Percentiles rank a stretch among this genome's conserved stretches.
Evolutionary conservation across 768 basidiomycete species (phyloP).

Genomic region (Tricholoma bakamatsutake): DNA sequence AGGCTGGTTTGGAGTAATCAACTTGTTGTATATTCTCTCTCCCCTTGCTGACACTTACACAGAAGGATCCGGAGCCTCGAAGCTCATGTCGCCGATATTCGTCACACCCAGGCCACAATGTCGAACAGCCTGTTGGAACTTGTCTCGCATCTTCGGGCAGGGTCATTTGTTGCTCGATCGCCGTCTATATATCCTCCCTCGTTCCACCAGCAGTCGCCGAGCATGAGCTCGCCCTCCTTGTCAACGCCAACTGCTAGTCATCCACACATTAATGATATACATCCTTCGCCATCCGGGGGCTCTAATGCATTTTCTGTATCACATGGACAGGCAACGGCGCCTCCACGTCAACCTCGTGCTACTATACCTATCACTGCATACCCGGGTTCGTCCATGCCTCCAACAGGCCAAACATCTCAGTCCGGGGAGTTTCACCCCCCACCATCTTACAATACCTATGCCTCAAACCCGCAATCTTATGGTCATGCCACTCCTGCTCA

Average conservation of each 20-base stretch:
- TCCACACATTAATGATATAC: conserved; percentile 33
- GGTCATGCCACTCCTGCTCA: conserved; percentile 29
- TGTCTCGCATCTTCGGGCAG: conserved; percentile 66
- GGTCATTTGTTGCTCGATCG: conserved; percentile 48
- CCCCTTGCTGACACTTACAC: conserved; percentile 14
- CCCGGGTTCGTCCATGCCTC: conserved; percentile 28
- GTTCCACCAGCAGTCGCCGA: conserved; percentile 62
- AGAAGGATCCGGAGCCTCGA: conserved; percentile 92
- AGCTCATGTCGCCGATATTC: conserved; percentile 78
- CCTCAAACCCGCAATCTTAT: conserved; percentile 30
- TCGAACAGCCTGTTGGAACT: conserved; percentile 79
- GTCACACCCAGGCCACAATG: conserved; percentile 65
- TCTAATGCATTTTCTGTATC: conserved; percentile 23
- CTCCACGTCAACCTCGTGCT: conserved; percentile 10
- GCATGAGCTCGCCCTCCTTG: conserved; percentile 51
- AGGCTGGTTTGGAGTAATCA: conserved; percentile 83
- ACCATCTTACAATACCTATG: conserved; percentile 39
- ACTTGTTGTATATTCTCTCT: conserved; percentile 1
- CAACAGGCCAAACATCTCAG: conserved; percentile 26
- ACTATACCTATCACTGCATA: conserved; percentile 27
- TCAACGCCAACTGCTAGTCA: conserved; percentile 43
- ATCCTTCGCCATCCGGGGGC: conserved; percentile 33
- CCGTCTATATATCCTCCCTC: conserved; percentile 54
- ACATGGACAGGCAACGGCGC: conserved; percentile 19
- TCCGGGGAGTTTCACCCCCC: conserved; percentile 38